Conservation (phyloP, 2,329 filamentous ascomycete genomes). For the Dactylonectria macrodidyma region DNA sequence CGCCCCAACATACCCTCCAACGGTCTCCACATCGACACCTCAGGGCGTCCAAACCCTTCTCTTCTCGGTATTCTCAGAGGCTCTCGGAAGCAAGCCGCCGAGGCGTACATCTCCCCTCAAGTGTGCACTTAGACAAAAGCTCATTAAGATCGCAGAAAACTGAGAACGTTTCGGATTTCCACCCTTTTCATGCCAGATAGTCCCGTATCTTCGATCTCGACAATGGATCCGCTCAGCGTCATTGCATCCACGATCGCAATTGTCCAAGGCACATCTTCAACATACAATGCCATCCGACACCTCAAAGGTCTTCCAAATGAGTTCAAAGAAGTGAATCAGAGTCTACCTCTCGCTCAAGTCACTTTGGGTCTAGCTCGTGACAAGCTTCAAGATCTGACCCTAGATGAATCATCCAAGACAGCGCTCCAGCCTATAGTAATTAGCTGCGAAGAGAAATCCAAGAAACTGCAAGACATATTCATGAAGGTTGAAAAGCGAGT, state of each 20-base stretch:
- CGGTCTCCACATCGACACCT: background rate
- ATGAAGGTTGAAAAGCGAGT: conserved; percentile 2
- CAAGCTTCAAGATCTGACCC: background rate
- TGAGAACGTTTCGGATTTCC: background rate
- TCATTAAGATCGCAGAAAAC: background rate
- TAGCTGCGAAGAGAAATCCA: conserved; percentile 11
- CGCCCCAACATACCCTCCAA: background rate
- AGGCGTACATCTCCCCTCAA: background rate
- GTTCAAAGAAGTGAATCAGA: conserved; percentile 8
- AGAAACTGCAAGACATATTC: conserved; percentile 4
- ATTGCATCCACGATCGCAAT: conserved; percentile 2
- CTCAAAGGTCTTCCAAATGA: conserved; percentile 11
- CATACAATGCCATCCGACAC: conserved; percentile 5
- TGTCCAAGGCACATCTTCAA: conserved; percentile 3
- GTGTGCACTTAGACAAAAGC: background rate
- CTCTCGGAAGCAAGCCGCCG: background rate
- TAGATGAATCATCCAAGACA: background rate
- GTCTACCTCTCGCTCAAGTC: conserved; percentile 7
- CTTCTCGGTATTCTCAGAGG: background rate
- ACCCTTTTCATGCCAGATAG: too few relatives aligned
- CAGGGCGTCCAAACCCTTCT: background rate
- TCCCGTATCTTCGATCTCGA: background rate
- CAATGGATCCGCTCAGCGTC: conserved; percentile 17
- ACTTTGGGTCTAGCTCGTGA: background rate
- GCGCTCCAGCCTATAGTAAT: background rate